A percentile compares a stretch with the other conserved stretches of the same genome.
These are phyloP conservation scores for Colletotrichum gloeosporioides DNA, from an alignment of 2,329 filamentous ascomycete genomes.

Conservation along the genomic window DNA sequence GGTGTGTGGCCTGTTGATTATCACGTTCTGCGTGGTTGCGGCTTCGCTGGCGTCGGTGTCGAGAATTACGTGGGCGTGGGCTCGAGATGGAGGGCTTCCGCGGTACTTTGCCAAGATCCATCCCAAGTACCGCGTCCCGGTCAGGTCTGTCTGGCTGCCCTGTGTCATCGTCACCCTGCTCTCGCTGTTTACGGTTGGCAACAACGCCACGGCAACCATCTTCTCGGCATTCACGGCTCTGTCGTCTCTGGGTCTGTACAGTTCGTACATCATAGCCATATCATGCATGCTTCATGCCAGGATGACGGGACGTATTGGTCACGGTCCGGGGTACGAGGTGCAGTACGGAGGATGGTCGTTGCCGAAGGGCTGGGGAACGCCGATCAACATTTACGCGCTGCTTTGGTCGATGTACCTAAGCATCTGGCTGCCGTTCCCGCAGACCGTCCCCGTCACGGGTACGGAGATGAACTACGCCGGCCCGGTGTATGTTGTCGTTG, in stretches of 20 bases:
- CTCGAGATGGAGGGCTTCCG: conserved; percentile 11
- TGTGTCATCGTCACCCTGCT: conserved; percentile 15
- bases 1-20: conserved; percentile 20
- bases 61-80: conserved; percentile 15
- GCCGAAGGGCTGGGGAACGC: conserved; percentile 3
- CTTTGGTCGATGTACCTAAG: conserved; percentile 14
- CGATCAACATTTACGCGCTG: conserved; percentile 12
- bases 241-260: conserved; percentile 12
- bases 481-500: conserved; percentile 9
- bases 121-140: conserved; percentile 6
- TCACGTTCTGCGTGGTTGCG: conserved; percentile 29
- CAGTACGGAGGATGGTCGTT: conserved; percentile 15
- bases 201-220: conserved; percentile 17
- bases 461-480: conserved; percentile 19
- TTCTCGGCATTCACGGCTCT: conserved; percentile 18
- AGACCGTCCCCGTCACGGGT: conserved; percentile 12
- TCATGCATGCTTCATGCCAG: conserved; percentile 19
- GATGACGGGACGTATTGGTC: conserved; percentile 7
- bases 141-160: conserved; percentile 14
- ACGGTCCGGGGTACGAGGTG: neutral
- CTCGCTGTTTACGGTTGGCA: conserved; percentile 13
- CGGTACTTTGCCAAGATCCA: conserved; percentile 18
- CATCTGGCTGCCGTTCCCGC: conserved; percentile 15
- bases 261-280: conserved; percentile 20
- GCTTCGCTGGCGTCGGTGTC: conserved; percentile 37